Evolutionary conservation across 2,329 filamentous ascomycete species (phyloP).

Genomic region (Cladophialophora carrionii): DNA sequence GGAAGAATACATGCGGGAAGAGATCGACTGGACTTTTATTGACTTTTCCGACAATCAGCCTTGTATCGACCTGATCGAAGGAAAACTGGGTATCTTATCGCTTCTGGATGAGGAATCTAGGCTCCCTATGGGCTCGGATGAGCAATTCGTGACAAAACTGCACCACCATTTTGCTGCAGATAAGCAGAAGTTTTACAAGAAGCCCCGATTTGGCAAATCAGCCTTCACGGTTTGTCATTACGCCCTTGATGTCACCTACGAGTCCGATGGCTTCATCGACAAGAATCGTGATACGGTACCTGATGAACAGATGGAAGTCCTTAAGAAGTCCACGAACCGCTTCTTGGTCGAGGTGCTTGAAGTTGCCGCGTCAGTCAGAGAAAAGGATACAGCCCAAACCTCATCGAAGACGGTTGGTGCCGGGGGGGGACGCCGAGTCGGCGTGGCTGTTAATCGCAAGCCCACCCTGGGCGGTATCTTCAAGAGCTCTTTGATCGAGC

Average conservation of each 20-base stretch:
- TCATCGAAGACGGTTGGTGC: slow-evolving; percentile 73
- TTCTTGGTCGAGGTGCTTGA: slow-evolving; percentile 86
- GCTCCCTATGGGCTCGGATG: slow-evolving; percentile 94
- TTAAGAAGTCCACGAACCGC: slow-evolving; percentile 78
- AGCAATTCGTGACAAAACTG: slow-evolving; percentile 94
- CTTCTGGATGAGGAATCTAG: slow-evolving; percentile 95
- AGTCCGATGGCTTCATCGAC: slow-evolving; percentile 98
- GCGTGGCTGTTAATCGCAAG: slow-evolving; percentile 91
- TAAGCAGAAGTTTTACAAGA: slow-evolving; percentile 98
- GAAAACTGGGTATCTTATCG: slow-evolving; percentile 89
- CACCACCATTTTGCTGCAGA: slow-evolving; percentile 89
- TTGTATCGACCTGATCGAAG: slow-evolving; percentile 97
- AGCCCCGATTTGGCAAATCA: slow-evolving; percentile 95
- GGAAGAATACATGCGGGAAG: slow-evolving; percentile 91
- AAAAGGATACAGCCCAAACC: slow-evolving; percentile 72
- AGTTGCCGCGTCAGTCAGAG: slow-evolving; percentile 80
- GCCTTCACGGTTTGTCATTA: slow-evolving; percentile 98
- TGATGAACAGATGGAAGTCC: slow-evolving; percentile 94
- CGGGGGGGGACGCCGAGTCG: slow-evolving; percentile 77
- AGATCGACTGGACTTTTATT: slow-evolving; percentile 99
- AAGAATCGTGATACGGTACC: slow-evolving; percentile 99
- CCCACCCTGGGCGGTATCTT: slow-evolving; percentile 97
- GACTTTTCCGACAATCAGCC: slow-evolving; percentile 99
- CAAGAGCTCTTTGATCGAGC: slow-evolving; percentile 95
- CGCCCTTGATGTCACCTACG: slow-evolving; percentile 95